These are phyloP conservation scores for Graphiopsis chlorocephala DNA, from an alignment of 2,329 filamentous ascomycete species.

Conservation along the genomic window DNA sequence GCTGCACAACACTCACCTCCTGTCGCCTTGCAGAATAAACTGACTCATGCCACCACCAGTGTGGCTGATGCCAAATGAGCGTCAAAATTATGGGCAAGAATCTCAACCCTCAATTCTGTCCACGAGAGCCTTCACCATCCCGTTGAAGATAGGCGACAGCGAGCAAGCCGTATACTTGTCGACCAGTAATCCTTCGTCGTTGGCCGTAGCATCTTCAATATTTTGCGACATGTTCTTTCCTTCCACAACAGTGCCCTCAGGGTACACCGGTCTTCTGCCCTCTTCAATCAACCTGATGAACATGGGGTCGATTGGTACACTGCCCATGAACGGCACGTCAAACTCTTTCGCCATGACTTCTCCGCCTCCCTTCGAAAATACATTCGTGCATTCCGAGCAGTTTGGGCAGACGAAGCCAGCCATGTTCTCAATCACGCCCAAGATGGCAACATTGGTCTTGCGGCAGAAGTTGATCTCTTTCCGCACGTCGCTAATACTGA, in stretches of 20 bases:
- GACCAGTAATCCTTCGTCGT: conserved; percentile 51
- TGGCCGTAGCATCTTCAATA: conserved; percentile 25
- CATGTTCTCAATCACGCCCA: conserved; percentile 98
- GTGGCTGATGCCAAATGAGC: neutral
- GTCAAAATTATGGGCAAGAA: neutral
- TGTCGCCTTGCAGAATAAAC: neutral
- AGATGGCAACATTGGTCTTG: conserved; percentile 74
- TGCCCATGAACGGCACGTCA: conserved; percentile 76
- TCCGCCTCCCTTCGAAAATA: conserved; percentile 90
- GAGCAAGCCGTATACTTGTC: conserved; percentile 73
- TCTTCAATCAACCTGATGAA: conserved; percentile 87
- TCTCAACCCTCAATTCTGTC: conserved; percentile 12
- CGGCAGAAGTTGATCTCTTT: conserved; percentile 92
- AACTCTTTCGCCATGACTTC: conserved; percentile 86
- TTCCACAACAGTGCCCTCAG: conserved; percentile 62
- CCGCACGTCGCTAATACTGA: conserved; percentile 87
- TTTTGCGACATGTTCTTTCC: conserved; percentile 47
- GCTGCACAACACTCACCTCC: too few relatives aligned
- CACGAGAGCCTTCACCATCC: conserved; percentile 48
- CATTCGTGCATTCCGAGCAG: conserved; percentile 79
- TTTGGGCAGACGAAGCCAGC: conserved; percentile 79
- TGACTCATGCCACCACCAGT: neutral
- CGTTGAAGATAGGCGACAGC: conserved; percentile 65
- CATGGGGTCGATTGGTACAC: conserved; percentile 87
- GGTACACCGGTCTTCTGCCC: conserved; percentile 63